A percentile compares a stretch with the other conserved stretches of the same genome.
phyloP scores from a whole-genome alignment of 2,329 filamentous ascomycete species.

The Botrytis sinoallii region DNA sequence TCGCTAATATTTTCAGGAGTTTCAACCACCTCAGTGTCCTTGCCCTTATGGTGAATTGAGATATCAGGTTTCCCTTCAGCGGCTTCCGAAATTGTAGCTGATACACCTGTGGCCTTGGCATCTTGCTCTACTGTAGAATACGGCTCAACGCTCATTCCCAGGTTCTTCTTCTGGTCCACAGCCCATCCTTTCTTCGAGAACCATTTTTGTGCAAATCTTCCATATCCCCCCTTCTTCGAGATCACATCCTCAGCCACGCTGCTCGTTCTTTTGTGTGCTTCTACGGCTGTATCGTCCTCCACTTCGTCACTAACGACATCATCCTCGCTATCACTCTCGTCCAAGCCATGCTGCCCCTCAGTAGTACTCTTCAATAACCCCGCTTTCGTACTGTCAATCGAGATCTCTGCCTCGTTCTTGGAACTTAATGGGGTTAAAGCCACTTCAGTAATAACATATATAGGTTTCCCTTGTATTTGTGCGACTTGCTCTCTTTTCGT shows the following conservation, averaged over 20 bases:
- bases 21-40: neutral
- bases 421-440: constrained; percentile 85
- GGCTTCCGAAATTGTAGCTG: neutral
- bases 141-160: constrained; percentile 59
- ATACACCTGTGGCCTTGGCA: neutral
- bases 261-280: constrained; percentile 40
- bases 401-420: constrained; percentile 67
- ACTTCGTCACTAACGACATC: constrained; percentile 47
- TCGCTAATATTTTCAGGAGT: constrained; percentile 17
- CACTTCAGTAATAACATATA: constrained; percentile 87
- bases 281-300: constrained; percentile 38
- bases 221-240: constrained; percentile 76
- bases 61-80: neutral
- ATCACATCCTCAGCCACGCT: constrained; percentile 90
- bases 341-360: constrained; percentile 32
- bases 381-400: constrained; percentile 62
- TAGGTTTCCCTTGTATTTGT: constrained; percentile 73
- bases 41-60: neutral
- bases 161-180: constrained; percentile 63
- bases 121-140: neutral
- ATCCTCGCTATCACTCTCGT: constrained; percentile 44
- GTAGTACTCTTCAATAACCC: constrained; percentile 41
- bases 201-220: constrained; percentile 86
- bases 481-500: constrained; percentile 85
- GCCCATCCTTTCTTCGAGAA: constrained; percentile 84